Evolutionary conservation across 257 asterid species (phyloP).

Genomic region (Solanum virginianum): DNA sequence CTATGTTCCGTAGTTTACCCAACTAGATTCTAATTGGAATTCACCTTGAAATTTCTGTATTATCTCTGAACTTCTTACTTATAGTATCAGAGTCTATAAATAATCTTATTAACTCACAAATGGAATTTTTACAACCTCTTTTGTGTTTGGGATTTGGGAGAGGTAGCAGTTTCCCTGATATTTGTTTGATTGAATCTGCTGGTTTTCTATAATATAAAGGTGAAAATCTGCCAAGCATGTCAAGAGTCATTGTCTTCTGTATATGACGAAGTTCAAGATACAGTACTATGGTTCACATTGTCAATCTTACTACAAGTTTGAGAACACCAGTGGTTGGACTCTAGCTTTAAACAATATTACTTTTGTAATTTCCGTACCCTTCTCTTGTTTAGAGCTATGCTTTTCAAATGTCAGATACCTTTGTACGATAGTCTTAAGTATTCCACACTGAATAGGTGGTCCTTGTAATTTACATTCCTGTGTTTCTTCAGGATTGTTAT

Average conservation of each 20-base stretch:
- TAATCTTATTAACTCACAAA: not conserved
- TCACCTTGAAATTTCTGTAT: not conserved
- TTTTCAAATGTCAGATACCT: not conserved
- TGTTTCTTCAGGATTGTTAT: slow-evolving; percentile 42
- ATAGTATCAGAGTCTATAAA: not conserved
- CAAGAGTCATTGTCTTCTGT: not conserved
- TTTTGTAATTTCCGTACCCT: not conserved
- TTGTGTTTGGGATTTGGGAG: not conserved
- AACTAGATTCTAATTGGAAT: not conserved
- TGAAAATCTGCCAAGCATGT: not conserved
- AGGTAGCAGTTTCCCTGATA: not conserved
- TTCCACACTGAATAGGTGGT: not conserved
- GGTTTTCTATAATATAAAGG: not conserved
- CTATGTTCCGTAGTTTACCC: not conserved
- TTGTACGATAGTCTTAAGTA: not conserved
- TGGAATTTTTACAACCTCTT: not conserved
- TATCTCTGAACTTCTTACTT: not conserved
- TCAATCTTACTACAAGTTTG: not conserved
- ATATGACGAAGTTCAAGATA: not conserved
- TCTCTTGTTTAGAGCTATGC: not conserved
- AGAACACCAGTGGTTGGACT: not conserved
- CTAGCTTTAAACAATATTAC: not conserved
- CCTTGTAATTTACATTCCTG: slow-evolving; percentile 3
- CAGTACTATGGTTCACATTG: not conserved
- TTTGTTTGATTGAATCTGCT: not conserved